Percentiles rank a stretch among this genome's conserved stretches.
Conservation (phyloP, 2,329 filamentous ascomycete genomes). For the Calonectria ilicicola region DNA sequence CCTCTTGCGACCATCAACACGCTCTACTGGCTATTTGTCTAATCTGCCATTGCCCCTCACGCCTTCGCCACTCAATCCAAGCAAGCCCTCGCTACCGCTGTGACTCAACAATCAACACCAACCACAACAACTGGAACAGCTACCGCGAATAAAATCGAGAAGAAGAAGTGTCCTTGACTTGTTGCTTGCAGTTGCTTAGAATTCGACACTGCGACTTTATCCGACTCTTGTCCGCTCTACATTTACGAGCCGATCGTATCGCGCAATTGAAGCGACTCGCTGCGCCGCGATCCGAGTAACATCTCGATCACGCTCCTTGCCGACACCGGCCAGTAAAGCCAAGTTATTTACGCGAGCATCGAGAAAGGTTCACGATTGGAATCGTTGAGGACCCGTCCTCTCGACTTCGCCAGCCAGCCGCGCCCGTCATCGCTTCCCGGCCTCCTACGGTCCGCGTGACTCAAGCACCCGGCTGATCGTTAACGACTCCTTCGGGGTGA, state of each 20-base stretch:
- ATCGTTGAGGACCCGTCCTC: conserved; percentile 40
- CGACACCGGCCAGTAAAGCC: conserved; percentile 27
- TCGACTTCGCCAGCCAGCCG: conserved; percentile 29
- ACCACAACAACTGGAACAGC: conserved; percentile 36
- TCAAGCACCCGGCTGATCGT: conserved; percentile 39
- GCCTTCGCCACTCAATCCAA: conserved; percentile 41
- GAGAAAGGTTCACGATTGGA: conserved; percentile 35
- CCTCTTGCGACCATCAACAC: conserved; percentile 35
- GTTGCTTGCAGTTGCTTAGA: conserved; percentile 34
- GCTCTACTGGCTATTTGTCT: conserved; percentile 20
- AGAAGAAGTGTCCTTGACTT: conserved; percentile 48
- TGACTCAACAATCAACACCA: conserved; percentile 31
- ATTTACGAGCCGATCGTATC: conserved; percentile 10
- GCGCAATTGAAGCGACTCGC: conserved; percentile 1
- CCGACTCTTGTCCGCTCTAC: conserved; percentile 29
- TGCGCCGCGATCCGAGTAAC: neutral
- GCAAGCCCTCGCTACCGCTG: conserved; percentile 41
- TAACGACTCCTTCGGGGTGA: conserved; percentile 42
- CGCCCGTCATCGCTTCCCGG: conserved; percentile 28
- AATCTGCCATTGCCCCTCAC: conserved; percentile 37
- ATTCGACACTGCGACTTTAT: conserved; percentile 18
- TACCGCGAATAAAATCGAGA: conserved; percentile 41
- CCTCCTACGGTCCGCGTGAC: conserved; percentile 36
- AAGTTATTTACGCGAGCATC: conserved; percentile 12
- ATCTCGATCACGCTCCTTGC: conserved; percentile 17